Evolutionary conservation across 805 yeast genomes (phyloP), one percentile per base, ranked within the genome.

Genomic region (Kregervanrija pseudodelftensis): DNA sequence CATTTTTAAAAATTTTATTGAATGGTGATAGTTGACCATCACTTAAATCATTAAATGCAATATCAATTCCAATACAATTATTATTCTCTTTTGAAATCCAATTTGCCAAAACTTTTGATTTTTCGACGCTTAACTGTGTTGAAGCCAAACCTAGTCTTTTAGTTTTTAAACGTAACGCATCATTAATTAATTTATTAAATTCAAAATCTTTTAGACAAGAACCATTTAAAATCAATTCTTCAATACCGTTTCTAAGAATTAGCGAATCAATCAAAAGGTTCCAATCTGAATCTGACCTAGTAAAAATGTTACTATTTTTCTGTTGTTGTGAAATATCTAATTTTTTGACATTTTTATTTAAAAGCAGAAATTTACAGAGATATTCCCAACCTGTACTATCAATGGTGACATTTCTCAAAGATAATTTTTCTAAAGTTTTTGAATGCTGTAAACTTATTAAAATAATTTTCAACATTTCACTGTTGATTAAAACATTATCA

Each of bases 321-420:
- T 72, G 64, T 55, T 77, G 81, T 51, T 77, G 82, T 9, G 79
- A 73, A n/a, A 77, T 66, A 55, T 77, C 82, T 40, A 77, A 62
- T 53, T 76, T 76, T 49, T 70, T 69, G 16, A 77, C 59, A 1
- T 70, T 63, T 36, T 54, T 60, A 51, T 74, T 75, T 4, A 59
- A 50, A 0, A 71, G 60, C 22, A 77, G 48, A 47, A 77, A 74
- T 53, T 72, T 72, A 51, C 81, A 77, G 17, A 77, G 57, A 48
- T 61, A 66, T 30, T 56, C 56, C 82, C 82, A 77, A 0, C 81
- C 82, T 11, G 54, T 54, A 12, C 59, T 62, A 54, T 76, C 79
- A 31, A 77, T 73, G 8, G 80, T 74, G 11, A 76, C 80, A 51
- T 77, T 77, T 50, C 82, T 61, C 30, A 77, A 61, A 1, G 80